Percentiles rank a stretch among this genome's conserved stretches.
These are phyloP conservation scores for Termitomyces sp. DNA, from an alignment of 768 basidiomycete genomes.

Conservation along the genomic window DNA sequence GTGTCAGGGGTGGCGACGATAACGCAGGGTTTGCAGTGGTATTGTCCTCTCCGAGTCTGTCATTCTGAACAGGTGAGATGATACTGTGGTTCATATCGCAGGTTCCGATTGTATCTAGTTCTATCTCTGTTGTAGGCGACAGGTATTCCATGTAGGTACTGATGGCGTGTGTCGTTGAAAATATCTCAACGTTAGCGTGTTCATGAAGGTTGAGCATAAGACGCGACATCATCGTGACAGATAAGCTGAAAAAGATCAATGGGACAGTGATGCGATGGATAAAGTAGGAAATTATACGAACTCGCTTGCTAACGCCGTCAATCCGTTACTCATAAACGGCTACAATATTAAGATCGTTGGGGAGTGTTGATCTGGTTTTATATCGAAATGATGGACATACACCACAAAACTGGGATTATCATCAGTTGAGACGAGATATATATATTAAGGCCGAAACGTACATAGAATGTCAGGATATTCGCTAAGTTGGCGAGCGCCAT, in stretches of 20 bases:
- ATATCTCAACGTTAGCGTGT: slow-evolving; percentile 33
- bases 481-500: slow-evolving; percentile 32
- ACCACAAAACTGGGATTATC: slow-evolving; percentile 21
- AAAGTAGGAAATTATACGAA: slow-evolving; percentile 19
- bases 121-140: slow-evolving; percentile 11
- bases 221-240: slow-evolving; percentile 51
- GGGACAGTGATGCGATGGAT: background rate
- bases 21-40: too few species aligned
- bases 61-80: background rate
- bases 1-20: too few species aligned
- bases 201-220: slow-evolving; percentile 55
- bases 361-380: background rate
- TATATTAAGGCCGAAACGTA: background rate
- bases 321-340: slow-evolving; percentile 42
- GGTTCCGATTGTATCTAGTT: slow-evolving; percentile 26
- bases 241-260: slow-evolving; percentile 30
- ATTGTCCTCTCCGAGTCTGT: too few species aligned
- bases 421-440: background rate
- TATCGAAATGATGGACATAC: slow-evolving; percentile 16
- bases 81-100: slow-evolving; percentile 5
- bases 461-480: slow-evolving; percentile 5
- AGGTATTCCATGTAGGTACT: slow-evolving; percentile 21
- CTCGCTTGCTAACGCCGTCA: slow-evolving; percentile 51
- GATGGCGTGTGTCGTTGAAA: slow-evolving; percentile 13
- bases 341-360: slow-evolving; percentile 14